phyloP scores from a whole-genome alignment of 805 yeast species.

The Yarrowia sp. region DNA sequence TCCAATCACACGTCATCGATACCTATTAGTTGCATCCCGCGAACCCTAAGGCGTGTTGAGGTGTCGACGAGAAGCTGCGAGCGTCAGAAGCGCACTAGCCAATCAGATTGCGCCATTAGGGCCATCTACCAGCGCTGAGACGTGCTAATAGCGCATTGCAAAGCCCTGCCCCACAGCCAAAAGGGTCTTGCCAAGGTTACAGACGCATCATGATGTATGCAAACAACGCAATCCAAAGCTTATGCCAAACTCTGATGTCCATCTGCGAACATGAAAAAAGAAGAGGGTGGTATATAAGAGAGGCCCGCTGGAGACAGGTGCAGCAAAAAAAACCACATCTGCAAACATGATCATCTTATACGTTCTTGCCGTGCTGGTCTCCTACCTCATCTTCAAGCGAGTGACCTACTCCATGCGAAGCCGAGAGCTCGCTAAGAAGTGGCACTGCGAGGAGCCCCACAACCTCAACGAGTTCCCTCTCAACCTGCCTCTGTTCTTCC shows the following conservation, averaged over 20 bases:
- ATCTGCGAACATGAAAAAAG: conserved; percentile 7
- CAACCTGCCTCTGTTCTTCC: conserved; percentile 14
- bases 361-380: conserved; percentile 16
- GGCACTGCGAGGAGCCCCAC: conserved; percentile 23
- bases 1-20: too few species aligned
- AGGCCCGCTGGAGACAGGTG: neutral
- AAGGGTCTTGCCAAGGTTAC: too few species aligned
- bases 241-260: neutral
- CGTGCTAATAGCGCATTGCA: too few species aligned
- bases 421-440: conserved; percentile 18
- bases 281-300: neutral
- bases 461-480: conserved; percentile 15
- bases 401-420: neutral
- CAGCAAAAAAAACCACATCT: neutral
- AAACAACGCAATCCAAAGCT: conserved; percentile 18
- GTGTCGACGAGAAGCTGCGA: too few species aligned
- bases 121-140: too few species aligned
- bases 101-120: too few species aligned
- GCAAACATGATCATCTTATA: conserved; percentile 16
- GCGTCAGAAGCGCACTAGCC: too few species aligned
- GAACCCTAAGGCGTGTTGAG: too few species aligned
- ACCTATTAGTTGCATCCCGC: too few species aligned
- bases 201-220: neutral
- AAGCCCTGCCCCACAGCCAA: too few species aligned
- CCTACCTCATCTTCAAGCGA: conserved; percentile 17